Conservation (phyloP, 257 asterid genomes). For the Solanum boliviense region DNA sequence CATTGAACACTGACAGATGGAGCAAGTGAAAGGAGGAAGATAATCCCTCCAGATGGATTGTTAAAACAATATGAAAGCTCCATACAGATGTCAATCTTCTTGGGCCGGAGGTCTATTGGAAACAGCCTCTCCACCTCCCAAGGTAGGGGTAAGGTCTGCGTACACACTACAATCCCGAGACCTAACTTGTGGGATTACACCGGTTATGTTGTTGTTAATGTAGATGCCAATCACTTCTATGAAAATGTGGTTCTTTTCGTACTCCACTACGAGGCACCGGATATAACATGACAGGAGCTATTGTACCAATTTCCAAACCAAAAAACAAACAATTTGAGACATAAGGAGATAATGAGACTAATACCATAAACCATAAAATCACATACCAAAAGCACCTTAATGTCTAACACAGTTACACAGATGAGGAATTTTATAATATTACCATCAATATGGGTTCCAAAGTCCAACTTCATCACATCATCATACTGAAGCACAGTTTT, state of each 20-base stretch:
- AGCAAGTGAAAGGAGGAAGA: not conserved
- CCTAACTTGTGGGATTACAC: not conserved
- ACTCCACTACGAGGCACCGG: not conserved
- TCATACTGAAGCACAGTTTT: constrained; percentile 93
- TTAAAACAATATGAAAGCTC: not conserved
- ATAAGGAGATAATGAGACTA: not conserved
- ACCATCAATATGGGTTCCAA: constrained; percentile 98
- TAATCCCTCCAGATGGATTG: not conserved
- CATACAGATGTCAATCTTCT: not conserved
- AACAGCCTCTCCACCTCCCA: not conserved
- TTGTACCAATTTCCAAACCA: not conserved
- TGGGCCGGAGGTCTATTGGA: not conserved
- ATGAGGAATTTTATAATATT: constrained; percentile 2
- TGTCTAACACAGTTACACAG: not conserved
- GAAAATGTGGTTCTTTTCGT: not conserved
- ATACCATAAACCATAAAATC: not conserved
- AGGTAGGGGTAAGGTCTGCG: not conserved
- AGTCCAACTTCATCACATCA: constrained; percentile 97
- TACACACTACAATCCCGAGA: not conserved
- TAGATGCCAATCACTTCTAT: not conserved
- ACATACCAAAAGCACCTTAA: not conserved
- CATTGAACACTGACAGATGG: not conserved
- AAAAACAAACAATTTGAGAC: not conserved
- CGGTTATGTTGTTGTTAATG: too few species aligned
- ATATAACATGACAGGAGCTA: not conserved